Evolutionary conservation across 179 eudicot genomes (phyloP), one percentile per base, ranked within the genome.

Genomic region (Silene coronaria): DNA sequence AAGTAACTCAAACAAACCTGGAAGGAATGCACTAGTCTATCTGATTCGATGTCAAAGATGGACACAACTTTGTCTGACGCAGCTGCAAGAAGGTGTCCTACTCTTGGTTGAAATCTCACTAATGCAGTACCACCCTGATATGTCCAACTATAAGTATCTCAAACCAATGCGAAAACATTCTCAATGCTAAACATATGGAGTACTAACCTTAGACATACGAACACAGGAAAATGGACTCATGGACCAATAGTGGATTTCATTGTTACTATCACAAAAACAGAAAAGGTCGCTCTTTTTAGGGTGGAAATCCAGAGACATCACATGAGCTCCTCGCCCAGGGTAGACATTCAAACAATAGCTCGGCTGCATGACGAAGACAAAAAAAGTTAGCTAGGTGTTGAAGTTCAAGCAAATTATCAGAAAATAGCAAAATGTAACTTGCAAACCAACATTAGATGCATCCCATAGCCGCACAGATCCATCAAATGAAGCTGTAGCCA

Each of bases 381-480:
- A 75, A 75, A 30, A 24, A 32, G 73, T 64, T 26, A 80, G 42
- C 58, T 26, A 34, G 59, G 61, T 32, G 71, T 27, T 53, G 72
- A 53, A 68, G 68, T 23, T 58, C 64, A 71, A 27, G 23, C 11
- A 72, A 59, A 16, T 23, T 57, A 71, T 71, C 62, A 71, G 7
- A 66, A 67, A 77, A 62, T 53, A 70, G 36, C 13, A 32, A 57
- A 76, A 67, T 61, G 75, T 42, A 65, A 62, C 10, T 38, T n/a
- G 78, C 72, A 86, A 71, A 70, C 79, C 38, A 80, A 92, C 97
- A 88, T 89, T 89, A 72, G 92, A 86, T 55, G 97, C 94, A 88
- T 92, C 97, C 97, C 97, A 92, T 71, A 92, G 78, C 75, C 97
- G 84, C 79, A 92, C 93, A 75, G 93, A 90, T 76, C 88, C 88